Conservation (phyloP, 2,329 filamentous ascomycete genomes). For the Penicillium glabrum region DNA sequence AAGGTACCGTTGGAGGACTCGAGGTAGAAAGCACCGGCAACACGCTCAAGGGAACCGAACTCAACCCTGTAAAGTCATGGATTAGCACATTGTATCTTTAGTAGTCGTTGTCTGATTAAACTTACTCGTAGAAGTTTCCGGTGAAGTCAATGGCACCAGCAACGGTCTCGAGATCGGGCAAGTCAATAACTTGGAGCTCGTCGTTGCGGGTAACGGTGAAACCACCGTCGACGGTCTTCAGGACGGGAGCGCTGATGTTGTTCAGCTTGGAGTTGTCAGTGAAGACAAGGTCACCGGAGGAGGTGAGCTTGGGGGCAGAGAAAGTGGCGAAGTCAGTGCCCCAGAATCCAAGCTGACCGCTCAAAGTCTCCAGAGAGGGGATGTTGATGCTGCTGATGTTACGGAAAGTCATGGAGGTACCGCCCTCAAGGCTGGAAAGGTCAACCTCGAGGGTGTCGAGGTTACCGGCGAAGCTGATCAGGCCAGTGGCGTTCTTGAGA, state of each 20-base stretch:
- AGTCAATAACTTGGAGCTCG: constrained; percentile 62
- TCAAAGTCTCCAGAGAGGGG: constrained; percentile 71
- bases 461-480: constrained; percentile 78
- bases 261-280: constrained; percentile 56
- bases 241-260: constrained; percentile 73
- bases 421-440: constrained; percentile 76
- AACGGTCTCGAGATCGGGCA: constrained; percentile 68
- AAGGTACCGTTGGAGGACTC: constrained; percentile 64
- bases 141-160: constrained; percentile 80
- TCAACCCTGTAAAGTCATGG: constrained; percentile 57
- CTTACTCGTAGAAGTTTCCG: constrained; percentile 81
- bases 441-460: constrained; percentile 67
- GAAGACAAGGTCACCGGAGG: constrained; percentile 55
- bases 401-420: constrained; percentile 77
- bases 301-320: constrained; percentile 48
- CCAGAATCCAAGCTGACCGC: constrained; percentile 80
- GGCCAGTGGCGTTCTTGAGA: constrained; percentile 70
- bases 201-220: constrained; percentile 92
- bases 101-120: constrained; percentile 21
- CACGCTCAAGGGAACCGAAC: constrained; percentile 66
- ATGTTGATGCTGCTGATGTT: constrained; percentile 74
- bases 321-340: constrained; percentile 60
- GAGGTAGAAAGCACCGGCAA: constrained; percentile 71
- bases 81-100: background rate
- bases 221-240: constrained; percentile 72